Evolutionary conservation across 1,284 basidiomycete genomes (phyloP).

Genomic region (Marasmius sp.): DNA sequence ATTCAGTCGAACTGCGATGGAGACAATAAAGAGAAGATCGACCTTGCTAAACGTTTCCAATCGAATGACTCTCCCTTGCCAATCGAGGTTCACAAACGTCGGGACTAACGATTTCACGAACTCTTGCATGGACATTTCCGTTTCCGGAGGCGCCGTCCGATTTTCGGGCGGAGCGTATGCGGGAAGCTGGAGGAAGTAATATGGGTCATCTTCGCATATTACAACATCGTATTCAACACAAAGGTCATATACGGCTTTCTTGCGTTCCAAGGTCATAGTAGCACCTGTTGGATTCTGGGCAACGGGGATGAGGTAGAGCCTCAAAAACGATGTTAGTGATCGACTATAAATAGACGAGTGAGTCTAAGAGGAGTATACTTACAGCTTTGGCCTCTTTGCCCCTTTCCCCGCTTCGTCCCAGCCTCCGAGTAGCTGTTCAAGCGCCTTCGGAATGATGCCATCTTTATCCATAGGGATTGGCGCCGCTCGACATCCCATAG

Average conservation of each 20-base stretch:
- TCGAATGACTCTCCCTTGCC: conserved; percentile 56
- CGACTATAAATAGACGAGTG: neutral
- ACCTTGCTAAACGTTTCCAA: conserved; percentile 48
- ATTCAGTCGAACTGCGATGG: neutral
- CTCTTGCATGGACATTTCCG: conserved; percentile 17
- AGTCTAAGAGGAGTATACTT: conserved; percentile 6
- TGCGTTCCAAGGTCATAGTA: conserved; percentile 48
- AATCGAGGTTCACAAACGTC: conserved; percentile 47
- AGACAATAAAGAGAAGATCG: neutral
- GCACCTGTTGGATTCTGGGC: conserved; percentile 57
- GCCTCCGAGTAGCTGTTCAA: conserved; percentile 45
- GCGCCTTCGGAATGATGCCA: conserved; percentile 48
- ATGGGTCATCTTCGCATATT: conserved; percentile 57
- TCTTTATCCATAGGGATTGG: conserved; percentile 55
- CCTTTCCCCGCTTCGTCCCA: conserved; percentile 38
- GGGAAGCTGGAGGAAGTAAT: conserved; percentile 48
- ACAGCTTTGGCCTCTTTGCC: conserved; percentile 27
- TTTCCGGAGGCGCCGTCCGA: conserved; percentile 25
- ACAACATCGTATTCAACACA: conserved; percentile 53
- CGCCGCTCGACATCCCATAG: conserved; percentile 41
- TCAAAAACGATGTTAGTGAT: neutral
- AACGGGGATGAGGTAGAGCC: conserved; percentile 34
- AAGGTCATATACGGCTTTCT: conserved; percentile 53
- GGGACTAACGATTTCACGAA: conserved; percentile 30
- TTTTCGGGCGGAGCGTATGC: conserved; percentile 25